Conservation (phyloP, 169 alveolate species). For the Sarcocystis neurona region DNA sequence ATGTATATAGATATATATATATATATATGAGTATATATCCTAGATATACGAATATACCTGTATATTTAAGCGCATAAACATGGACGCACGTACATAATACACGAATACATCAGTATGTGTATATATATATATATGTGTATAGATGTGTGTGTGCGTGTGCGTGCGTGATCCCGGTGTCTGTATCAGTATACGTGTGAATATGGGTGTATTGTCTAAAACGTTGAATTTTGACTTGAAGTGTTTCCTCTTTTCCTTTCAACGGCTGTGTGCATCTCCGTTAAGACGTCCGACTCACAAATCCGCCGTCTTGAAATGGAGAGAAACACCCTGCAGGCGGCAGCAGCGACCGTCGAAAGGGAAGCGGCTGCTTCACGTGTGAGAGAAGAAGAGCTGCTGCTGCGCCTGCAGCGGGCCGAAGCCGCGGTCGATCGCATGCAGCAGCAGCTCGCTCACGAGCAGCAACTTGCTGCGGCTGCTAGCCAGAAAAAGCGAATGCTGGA, state of each 20-base stretch:
- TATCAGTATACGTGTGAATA: no score
- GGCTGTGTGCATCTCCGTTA: neutral
- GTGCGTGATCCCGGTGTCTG: neutral
- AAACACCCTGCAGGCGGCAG: neutral
- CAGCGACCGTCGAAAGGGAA: neutral
- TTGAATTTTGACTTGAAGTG: no score
- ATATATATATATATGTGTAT: no score
- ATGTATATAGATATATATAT: no score
- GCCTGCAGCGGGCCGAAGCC: constrained; percentile 23
- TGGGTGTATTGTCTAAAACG: no score
- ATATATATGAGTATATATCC: no score
- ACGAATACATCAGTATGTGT: neutral
- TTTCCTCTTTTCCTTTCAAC: neutral
- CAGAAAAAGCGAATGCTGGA: constrained; percentile 3
- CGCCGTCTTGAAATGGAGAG: constrained; percentile 1
- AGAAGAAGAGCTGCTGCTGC: constrained; percentile 25
- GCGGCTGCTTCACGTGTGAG: neutral
- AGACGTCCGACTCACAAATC: neutral
- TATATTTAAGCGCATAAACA: no score
- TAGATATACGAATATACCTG: neutral
- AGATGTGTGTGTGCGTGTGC: neutral
- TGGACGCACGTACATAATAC: neutral
- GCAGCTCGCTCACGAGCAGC: constrained; percentile 53
- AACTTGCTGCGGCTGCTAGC: constrained; percentile 16
- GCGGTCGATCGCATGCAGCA: neutral